Percentiles rank a stretch among this genome's conserved stretches.
phyloP scores from a whole-genome alignment of 805 yeast species.

The Starmerella geochares region DNA sequence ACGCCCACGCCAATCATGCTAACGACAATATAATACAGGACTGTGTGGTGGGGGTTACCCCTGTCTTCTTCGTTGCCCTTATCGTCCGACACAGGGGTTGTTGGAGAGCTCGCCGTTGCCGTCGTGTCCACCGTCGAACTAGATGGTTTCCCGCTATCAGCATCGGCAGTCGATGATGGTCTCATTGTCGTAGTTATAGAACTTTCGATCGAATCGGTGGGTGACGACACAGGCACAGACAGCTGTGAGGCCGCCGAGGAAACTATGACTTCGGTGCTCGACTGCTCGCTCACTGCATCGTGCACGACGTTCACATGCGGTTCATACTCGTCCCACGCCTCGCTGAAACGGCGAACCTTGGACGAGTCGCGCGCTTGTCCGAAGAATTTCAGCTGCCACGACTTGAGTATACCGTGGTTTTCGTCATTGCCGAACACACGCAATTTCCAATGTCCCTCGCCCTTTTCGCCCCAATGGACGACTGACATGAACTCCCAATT shows the following conservation, averaged over 20 bases:
- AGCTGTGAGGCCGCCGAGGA: neutral
- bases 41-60: constrained; percentile 7
- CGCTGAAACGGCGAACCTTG: constrained; percentile 44
- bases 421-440: constrained; percentile 43
- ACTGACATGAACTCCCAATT: constrained; percentile 94
- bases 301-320: constrained; percentile 11
- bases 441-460: constrained; percentile 73
- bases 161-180: neutral
- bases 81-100: neutral
- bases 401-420: constrained; percentile 35
- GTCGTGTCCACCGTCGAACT: neutral
- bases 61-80: neutral
- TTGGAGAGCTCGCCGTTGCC: neutral
- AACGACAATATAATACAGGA: constrained; percentile 11
- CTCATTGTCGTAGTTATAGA: neutral
- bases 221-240: neutral
- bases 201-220: neutral
- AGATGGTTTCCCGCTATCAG: neutral
- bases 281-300: constrained; percentile 1
- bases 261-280: neutral
- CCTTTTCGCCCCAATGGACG: constrained; percentile 93
- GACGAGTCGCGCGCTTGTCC: constrained; percentile 65
- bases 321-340: constrained; percentile 26
- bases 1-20: constrained; percentile 12
- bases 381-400: constrained; percentile 72